Conservation (phyloP, 495 filamentous ascomycete genomes). For the Penicillium nucicola region DNA sequence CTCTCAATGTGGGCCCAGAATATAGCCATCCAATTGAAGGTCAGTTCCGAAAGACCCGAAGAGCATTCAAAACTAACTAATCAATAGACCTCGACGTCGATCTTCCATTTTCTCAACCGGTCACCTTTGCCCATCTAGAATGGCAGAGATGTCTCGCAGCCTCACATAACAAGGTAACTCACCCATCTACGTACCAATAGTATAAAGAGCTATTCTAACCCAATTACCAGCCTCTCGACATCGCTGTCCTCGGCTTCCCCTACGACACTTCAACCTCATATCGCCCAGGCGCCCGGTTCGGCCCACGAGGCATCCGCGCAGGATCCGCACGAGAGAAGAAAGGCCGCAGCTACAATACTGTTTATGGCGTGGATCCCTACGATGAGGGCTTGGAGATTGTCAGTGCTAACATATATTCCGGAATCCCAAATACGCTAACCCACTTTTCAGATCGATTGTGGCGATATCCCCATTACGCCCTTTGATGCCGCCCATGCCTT, state of each 20-base stretch:
- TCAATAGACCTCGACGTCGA: constrained; percentile 22
- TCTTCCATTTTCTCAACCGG: constrained; percentile 24
- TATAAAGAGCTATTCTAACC: too few relatives aligned
- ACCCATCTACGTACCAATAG: too few relatives aligned
- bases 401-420: too few relatives aligned
- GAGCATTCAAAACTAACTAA: not conserved
- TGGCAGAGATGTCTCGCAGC: constrained; percentile 21
- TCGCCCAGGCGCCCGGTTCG: constrained; percentile 68
- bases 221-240: constrained; percentile 20
- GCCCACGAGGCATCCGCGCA: constrained; percentile 64
- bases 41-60: not conserved
- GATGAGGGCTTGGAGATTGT: constrained; percentile 50
- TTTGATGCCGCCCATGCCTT: constrained; percentile 57
- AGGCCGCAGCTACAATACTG: constrained; percentile 29
- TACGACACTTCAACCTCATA: constrained; percentile 51
- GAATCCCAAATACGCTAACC: too few relatives aligned
- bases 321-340: constrained; percentile 41
- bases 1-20: constrained; percentile 1
- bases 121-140: constrained; percentile 25
- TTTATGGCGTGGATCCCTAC: constrained; percentile 45
- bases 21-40: constrained; percentile 7
- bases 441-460: constrained; percentile 59
- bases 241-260: constrained; percentile 23
- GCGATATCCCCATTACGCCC: constrained; percentile 58
- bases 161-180: constrained; percentile 13